phyloP scores from a whole-genome alignment of 2,329 filamentous ascomycete genomes.

The Aspergillus niger region DNA sequence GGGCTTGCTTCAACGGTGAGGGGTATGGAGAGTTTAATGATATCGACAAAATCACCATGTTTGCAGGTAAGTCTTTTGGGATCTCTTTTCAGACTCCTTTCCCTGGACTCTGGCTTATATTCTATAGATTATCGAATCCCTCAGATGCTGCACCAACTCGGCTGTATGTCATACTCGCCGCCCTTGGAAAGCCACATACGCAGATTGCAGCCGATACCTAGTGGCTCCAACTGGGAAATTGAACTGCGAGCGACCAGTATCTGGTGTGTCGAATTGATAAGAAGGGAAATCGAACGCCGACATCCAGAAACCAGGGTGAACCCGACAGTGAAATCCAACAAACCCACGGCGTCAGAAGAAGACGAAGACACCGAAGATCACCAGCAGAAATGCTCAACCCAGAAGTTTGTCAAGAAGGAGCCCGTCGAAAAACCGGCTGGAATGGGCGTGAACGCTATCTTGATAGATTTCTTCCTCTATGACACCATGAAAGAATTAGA shows the following conservation, averaged over 20 bases:
- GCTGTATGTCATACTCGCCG: slow-evolving; percentile 82
- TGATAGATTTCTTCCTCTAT: slow-evolving; percentile 97
- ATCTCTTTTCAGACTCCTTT: neutral
- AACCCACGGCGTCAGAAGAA: slow-evolving; percentile 2
- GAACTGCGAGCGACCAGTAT: slow-evolving; percentile 92
- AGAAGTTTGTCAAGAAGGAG: slow-evolving; percentile 22
- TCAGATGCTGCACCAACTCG: slow-evolving; percentile 82
- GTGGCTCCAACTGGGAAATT: slow-evolving; percentile 77
- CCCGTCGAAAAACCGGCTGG: slow-evolving; percentile 10
- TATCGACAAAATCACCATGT: slow-evolving; percentile 96
- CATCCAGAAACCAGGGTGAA: slow-evolving; percentile 65
- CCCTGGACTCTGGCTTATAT: neutral
- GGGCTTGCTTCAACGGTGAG: slow-evolving; percentile 89
- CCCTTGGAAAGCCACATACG: slow-evolving; percentile 71
- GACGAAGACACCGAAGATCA: slow-evolving; percentile 13
- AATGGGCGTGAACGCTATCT: slow-evolving; percentile 71
- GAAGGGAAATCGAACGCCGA: slow-evolving; percentile 71
- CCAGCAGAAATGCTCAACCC: slow-evolving; percentile 17
- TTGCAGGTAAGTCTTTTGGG: slow-evolving; percentile 62
- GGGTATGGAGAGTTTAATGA: slow-evolving; percentile 80
- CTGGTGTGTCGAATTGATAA: slow-evolving; percentile 90
- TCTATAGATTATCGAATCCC: slow-evolving; percentile 83
- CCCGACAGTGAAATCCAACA: neutral
- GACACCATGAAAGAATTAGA: slow-evolving; percentile 90
- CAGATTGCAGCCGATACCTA: slow-evolving; percentile 64